Base-by-base conservation (phyloP, 495 filamentous ascomycete genomes). In the Niebla homalea region DNA sequence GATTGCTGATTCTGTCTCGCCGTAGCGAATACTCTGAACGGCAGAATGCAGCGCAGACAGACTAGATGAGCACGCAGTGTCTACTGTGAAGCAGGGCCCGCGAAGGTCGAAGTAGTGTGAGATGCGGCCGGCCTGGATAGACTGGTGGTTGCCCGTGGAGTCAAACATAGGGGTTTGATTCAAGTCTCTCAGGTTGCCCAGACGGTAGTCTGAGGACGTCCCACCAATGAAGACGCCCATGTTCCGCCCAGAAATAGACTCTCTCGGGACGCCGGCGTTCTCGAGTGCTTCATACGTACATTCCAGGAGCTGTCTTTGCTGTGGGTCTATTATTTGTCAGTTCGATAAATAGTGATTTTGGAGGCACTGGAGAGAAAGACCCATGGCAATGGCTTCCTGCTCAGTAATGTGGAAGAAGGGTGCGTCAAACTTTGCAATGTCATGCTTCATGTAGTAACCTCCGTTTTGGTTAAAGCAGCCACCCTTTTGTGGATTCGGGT, bases 1-100 rank as follows among this genome's bases (percentile, higher is more conserved):
- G 40, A 71, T 61, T 0, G 69, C 71, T 41, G 67, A 64, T 6
- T 58, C 55, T 40, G 67, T 64, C 19, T 76, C 73, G 2, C 71
- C 67, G 2, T 56, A 56, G n/a, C 65, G 59, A n/a, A 80, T 57
- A 25, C 60, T 65, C 18, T 73, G 69, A 16, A 62, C 65, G 0
- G 74, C 78, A 11, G 72, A 55, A 57, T 80, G 69, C 7, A 82
- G 44, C 0, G 71, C 73, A 0, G 71, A 53, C 20, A 80, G 57
- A 46, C 71, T 72, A 2, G 70, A 67, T 0, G 70, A 75, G 51
- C 79, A 80, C 6, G 58, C 42, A 5, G 42, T 45, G 11, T 45
- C 42, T 1, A 45, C 5, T 6, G 42, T 45, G 0, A 45, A n/a
- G 25, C 46, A 55, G 1, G 67, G 63, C 0, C 68, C 68, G 11